Percentiles rank a stretch among this genome's conserved stretches.
These are phyloP conservation scores for Backusella luteola DNA, from an alignment of 192 early-diverging fungal genomes.

Conservation along the genomic window DNA sequence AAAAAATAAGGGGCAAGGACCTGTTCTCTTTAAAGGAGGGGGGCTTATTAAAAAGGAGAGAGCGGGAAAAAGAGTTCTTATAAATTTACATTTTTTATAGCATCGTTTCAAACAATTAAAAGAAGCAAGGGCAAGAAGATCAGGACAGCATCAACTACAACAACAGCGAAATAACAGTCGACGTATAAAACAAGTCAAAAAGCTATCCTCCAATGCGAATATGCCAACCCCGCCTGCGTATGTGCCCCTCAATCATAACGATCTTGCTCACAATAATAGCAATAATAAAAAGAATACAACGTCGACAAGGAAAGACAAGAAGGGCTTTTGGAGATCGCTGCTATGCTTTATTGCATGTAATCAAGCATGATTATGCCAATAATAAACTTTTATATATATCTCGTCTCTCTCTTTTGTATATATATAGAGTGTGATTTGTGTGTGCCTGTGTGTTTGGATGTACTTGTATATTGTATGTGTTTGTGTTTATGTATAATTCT, in stretches of 20 bases:
- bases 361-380: neutral
- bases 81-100: neutral
- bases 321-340: neutral
- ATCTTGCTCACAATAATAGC: neutral
- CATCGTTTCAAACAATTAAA: slow-evolving; percentile 4
- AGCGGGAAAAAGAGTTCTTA: neutral
- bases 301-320: neutral
- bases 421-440: neutral
- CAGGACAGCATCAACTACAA: neutral
- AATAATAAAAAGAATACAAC: neutral
- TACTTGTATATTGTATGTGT: neutral
- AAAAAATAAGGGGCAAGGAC: neutral
- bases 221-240: slow-evolving; percentile 14
- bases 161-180: slow-evolving; percentile 9
- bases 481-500: neutral
- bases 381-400: neutral
- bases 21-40: neutral
- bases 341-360: slow-evolving; percentile 9
- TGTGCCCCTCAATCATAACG: neutral
- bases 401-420: neutral
- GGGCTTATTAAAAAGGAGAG: neutral
- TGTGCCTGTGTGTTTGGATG: neutral
- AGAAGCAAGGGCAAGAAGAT: slow-evolving; percentile 8
- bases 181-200: slow-evolving; percentile 4
- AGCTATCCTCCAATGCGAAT: neutral